A percentile compares a stretch with the other conserved stretches of the same genome.
Evolutionary conservation across 1,139 yeast species (phyloP).

Genomic region (Geotrichum siamense): DNA sequence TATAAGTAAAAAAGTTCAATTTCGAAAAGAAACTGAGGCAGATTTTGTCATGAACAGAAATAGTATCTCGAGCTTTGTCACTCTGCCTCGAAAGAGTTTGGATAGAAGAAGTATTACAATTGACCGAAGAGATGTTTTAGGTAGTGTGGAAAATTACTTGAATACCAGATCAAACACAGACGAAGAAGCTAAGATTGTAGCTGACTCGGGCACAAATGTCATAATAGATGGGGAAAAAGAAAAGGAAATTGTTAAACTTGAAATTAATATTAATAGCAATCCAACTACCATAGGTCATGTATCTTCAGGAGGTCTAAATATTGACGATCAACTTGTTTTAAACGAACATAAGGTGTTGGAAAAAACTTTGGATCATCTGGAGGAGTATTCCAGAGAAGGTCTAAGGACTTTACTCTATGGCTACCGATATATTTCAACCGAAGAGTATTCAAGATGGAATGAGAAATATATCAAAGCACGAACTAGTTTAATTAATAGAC

Average conservation of each 20-base stretch:
- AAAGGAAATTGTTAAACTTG: constrained; percentile 47
- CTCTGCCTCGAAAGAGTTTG: constrained; percentile 16
- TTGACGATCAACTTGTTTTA: constrained; percentile 55
- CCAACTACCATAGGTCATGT: background rate
- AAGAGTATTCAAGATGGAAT: constrained; percentile 62
- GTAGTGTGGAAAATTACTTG: constrained; percentile 49
- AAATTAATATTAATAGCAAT: background rate
- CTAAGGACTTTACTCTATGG: constrained; percentile 80
- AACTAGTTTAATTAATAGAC: constrained; percentile 63
- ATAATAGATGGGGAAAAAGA: constrained; percentile 45
- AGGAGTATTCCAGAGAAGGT: constrained; percentile 92
- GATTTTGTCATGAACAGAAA: constrained; percentile 49
- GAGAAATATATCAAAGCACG: constrained; percentile 64
- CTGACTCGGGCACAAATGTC: constrained; percentile 43
- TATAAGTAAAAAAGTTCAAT: constrained; percentile 49
- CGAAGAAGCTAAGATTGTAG: constrained; percentile 53
- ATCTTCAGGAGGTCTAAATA: constrained; percentile 27
- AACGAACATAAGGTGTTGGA: constrained; percentile 76
- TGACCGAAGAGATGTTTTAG: constrained; percentile 26
- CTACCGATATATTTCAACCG: constrained; percentile 57
- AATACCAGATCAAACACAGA: constrained; percentile 43
- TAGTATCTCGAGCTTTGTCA: constrained; percentile 31
- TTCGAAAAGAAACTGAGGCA: constrained; percentile 74
- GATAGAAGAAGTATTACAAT: constrained; percentile 27
- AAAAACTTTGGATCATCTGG: constrained; percentile 80